phyloP scores from a whole-genome alignment of 1,139 yeast genomes.

The Yamadazyma mexicana region DNA sequence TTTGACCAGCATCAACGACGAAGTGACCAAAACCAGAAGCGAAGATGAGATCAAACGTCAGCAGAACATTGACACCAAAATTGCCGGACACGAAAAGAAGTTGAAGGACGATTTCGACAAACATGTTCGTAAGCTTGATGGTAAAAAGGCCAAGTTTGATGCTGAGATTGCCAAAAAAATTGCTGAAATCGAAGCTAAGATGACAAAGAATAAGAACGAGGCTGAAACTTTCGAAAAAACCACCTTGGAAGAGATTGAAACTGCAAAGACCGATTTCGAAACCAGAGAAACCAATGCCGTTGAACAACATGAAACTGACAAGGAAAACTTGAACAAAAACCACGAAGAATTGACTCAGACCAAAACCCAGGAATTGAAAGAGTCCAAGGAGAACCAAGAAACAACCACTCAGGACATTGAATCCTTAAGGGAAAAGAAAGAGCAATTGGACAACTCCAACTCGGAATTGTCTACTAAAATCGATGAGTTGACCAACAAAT shows the following conservation, averaged over 20 bases:
- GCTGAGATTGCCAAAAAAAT: conserved; percentile 40
- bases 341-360: conserved; percentile 50
- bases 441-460: conserved; percentile 40
- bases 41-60: conserved; percentile 49
- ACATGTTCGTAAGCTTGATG: conserved; percentile 38
- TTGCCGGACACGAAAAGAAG: conserved; percentile 44
- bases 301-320: conserved; percentile 46
- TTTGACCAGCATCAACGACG: conserved; percentile 49
- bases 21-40: conserved; percentile 47
- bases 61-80: conserved; percentile 38
- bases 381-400: conserved; percentile 47
- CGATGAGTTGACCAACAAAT: conserved; percentile 43
- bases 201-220: conserved; percentile 27
- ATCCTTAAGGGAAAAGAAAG: conserved; percentile 42
- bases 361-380: conserved; percentile 51
- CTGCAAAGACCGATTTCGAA: conserved; percentile 46
- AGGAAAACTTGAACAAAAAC: conserved; percentile 43
- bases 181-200: conserved; percentile 29
- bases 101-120: conserved; percentile 44
- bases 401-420: conserved; percentile 48
- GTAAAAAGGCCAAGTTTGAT: conserved; percentile 40
- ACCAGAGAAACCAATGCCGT: conserved; percentile 50
- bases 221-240: conserved; percentile 40
- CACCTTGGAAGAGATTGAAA: conserved; percentile 44
- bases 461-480: conserved; percentile 42